Evolutionary conservation across 306 rosid species (phyloP), one percentile per base, ranked within the genome.

Genomic region (Lotus japonicus): DNA sequence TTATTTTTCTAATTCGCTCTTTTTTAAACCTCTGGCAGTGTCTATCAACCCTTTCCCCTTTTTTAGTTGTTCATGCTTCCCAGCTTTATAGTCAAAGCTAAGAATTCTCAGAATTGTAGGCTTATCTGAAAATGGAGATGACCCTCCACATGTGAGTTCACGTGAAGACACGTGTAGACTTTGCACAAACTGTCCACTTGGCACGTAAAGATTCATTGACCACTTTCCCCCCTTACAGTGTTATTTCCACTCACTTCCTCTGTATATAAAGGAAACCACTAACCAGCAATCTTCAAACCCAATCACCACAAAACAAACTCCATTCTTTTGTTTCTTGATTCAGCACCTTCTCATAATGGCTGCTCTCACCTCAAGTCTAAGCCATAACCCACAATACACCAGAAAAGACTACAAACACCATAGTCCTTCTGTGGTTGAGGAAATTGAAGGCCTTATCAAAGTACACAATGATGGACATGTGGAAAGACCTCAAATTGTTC

Each of bases 361-460:
- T 19, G 45, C 89, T 86, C 74, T 85, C 39, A 58, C 83, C 55
- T 66, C 86, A 43, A 79, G 49, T 35, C 79, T 45, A 77, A 81
- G 13, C 74, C 76, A 63, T 43, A 68, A 58, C 38, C 66, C 79
- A 8, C 81, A 86, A 54, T 68, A 64, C 63, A 66, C 42, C 38
- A 51, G 46, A 39, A 80, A 61, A 70, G 76, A 76, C 49, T 57
- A 77, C 43, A 48, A 57, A 52, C 74, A 72, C 33, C 82, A 74
- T n/a, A 73, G 58, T 14, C 51, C 42, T 14, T 55, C 42, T 13
- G 73, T 85, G 61, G 52, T 79, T 60, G 95, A 89, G 58, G 95
- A 89, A 82, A 89, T 89, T 42, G 64, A 81, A 81, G 90, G 96
- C 9, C 87, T 92, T 0, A 84, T 92, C 31, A 87, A 76, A 81